phyloP scores from a whole-genome alignment of 1,139 yeast species.

The Pneumocystis oryctolagi region DNA sequence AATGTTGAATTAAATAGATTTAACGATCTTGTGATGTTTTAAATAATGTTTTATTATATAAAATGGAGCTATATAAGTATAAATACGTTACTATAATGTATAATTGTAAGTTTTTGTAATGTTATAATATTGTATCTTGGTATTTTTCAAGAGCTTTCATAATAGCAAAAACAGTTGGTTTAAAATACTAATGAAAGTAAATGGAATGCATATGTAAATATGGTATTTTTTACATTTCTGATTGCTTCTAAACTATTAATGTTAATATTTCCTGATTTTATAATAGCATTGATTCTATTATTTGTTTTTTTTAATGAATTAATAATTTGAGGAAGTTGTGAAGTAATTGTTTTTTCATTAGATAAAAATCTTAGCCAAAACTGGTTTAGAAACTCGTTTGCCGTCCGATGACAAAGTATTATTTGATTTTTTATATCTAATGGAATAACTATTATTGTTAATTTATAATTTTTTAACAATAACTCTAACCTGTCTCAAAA shows the following conservation, averaged over 20 bases:
- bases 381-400: constrained; percentile 55
- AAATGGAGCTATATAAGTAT: background rate
- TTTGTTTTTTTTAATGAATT: constrained; percentile 35
- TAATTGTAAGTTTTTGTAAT: background rate
- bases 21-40: background rate
- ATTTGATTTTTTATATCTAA: constrained; percentile 14
- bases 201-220: constrained; percentile 20
- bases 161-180: constrained; percentile 29
- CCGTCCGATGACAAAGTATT: constrained; percentile 38
- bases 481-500: constrained; percentile 8
- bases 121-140: constrained; percentile 18
- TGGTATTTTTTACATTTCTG: background rate
- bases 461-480: constrained; percentile 1
- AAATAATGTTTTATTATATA: background rate
- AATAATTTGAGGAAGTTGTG: constrained; percentile 33
- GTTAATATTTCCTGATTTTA: constrained; percentile 12
- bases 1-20: background rate
- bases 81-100: background rate
- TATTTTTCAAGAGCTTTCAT: constrained; percentile 28
- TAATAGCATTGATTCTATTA: constrained; percentile 31
- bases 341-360: constrained; percentile 42
- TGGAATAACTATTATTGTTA: constrained; percentile 7
- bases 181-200: constrained; percentile 22
- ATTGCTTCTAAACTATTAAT: background rate
- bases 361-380: constrained; percentile 52